These are phyloP conservation scores for Mortierella sp. DNA, from an alignment of 371 early-diverging fungal species.

Conservation along the genomic window DNA sequence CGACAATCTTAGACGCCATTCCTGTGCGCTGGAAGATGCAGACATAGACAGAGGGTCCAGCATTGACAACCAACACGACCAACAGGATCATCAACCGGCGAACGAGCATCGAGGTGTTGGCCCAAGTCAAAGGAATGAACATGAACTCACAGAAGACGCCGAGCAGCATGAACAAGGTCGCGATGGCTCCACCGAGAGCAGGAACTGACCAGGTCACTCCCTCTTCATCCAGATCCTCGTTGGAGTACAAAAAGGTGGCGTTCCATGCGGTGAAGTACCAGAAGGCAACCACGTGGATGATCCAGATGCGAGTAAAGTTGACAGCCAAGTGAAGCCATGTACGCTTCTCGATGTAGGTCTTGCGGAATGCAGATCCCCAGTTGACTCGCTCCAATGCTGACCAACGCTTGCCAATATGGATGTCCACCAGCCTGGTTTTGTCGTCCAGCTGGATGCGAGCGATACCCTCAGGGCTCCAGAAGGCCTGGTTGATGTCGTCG, in stretches of 20 bases:
- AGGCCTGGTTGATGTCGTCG: constrained; percentile 92
- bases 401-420: constrained; percentile 79
- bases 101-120: constrained; percentile 69
- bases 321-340: constrained; percentile 88
- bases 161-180: constrained; percentile 75
- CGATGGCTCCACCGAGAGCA: constrained; percentile 84
- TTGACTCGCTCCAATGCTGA: constrained; percentile 72
- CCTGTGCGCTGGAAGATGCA: constrained; percentile 63
- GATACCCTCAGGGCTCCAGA: constrained; percentile 84
- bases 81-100: constrained; percentile 73
- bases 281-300: constrained; percentile 86
- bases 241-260: constrained; percentile 76
- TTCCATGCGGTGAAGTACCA: constrained; percentile 87
- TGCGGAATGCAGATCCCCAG: constrained; percentile 81
- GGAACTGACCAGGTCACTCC: constrained; percentile 77
- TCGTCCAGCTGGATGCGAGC: constrained; percentile 70
- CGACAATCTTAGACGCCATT: constrained; percentile 68
- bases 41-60: constrained; percentile 77
- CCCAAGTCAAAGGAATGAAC: constrained; percentile 77
- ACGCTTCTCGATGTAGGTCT: constrained; percentile 91
- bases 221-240: constrained; percentile 59
- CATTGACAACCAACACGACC: constrained; percentile 73
- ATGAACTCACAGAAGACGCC: constrained; percentile 80
- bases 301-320: constrained; percentile 92
- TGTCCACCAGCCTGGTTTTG: constrained; percentile 68